Evolutionary conservation across 1,284 basidiomycete genomes (phyloP).

Genomic region (Papiliotrema laurentii): DNA sequence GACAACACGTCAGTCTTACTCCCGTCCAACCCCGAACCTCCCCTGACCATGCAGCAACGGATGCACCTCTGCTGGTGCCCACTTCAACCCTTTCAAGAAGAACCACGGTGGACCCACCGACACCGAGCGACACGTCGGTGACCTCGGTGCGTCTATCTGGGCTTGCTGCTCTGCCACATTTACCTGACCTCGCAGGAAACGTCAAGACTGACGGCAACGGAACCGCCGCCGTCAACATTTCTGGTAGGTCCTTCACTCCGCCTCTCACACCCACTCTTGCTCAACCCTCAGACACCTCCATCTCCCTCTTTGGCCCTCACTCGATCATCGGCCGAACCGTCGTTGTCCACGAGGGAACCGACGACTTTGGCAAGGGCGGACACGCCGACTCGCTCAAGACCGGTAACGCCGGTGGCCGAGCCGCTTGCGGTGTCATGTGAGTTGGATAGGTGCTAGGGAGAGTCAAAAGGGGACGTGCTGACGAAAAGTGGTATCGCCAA

Average conservation of each 20-base stretch:
- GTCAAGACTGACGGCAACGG: conserved; percentile 61
- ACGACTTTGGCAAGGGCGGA: conserved; percentile 67
- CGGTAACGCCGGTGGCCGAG: conserved; percentile 66
- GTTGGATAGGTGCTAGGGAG: conserved; percentile 8
- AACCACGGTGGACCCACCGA: conserved; percentile 64
- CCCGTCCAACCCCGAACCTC: background rate
- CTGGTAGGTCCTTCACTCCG: conserved; percentile 17
- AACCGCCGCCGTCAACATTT: conserved; percentile 57
- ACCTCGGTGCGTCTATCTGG: conserved; percentile 59
- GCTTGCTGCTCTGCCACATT: conserved; percentile 54
- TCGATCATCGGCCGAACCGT: conserved; percentile 63
- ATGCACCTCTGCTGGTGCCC: conserved; percentile 65
- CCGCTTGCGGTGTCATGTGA: conserved; percentile 73
- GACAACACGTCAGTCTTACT: conserved; percentile 52
- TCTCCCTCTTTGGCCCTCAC: conserved; percentile 65
- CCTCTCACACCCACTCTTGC: background rate
- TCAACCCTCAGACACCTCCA: conserved; percentile 52
- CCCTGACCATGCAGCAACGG: conserved; percentile 48
- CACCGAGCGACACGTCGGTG: conserved; percentile 64
- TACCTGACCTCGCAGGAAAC: conserved; percentile 43
- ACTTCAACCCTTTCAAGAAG: conserved; percentile 67
- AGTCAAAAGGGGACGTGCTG: conserved; percentile 1
- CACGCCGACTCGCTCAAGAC: conserved; percentile 65
- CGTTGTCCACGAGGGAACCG: conserved; percentile 61
- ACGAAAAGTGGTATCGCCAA: conserved; percentile 9